Evolutionary conservation across 202 grass and related monocot species (phyloP).

Genomic region (Bolboschoenoplectus hybrid): DNA sequence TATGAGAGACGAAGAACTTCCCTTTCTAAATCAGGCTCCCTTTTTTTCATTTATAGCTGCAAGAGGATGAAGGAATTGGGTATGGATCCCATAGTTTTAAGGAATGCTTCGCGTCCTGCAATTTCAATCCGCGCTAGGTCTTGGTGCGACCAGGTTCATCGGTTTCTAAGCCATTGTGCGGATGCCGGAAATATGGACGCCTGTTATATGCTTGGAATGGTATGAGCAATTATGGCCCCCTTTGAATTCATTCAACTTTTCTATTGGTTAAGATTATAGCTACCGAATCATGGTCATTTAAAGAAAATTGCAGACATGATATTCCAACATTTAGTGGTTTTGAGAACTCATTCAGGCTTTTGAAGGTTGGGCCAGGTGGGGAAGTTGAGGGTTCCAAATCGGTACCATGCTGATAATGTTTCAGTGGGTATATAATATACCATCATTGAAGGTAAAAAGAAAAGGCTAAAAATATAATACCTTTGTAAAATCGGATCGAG

Average conservation of each 20-base stretch:
- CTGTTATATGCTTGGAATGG: slow-evolving; percentile 43
- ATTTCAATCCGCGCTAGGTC: background rate
- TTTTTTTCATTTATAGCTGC: slow-evolving; percentile 17
- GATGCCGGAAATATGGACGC: slow-evolving; percentile 34
- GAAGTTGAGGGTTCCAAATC: background rate
- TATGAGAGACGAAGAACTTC: background rate
- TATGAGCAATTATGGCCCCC: background rate
- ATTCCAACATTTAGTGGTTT: background rate
- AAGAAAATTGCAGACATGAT: slow-evolving; percentile 7
- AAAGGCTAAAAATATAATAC: background rate
- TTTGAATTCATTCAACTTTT: background rate
- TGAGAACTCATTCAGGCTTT: background rate
- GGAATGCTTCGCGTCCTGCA: background rate
- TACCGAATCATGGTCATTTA: background rate
- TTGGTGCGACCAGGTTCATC: slow-evolving; percentile 29
- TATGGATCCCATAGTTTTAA: background rate
- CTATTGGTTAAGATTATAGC: background rate
- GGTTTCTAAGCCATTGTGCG: slow-evolving; percentile 21
- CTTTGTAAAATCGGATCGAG: background rate
- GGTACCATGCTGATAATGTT: background rate
- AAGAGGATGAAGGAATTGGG: slow-evolving; percentile 29
- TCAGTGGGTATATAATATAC: background rate
- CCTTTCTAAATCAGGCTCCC: background rate
- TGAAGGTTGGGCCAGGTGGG: background rate
- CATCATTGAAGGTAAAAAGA: background rate